These are phyloP conservation scores for Phytophthora colocasiae DNA, from an alignment of 352 stramenopile species.

Conservation along the genomic window DNA sequence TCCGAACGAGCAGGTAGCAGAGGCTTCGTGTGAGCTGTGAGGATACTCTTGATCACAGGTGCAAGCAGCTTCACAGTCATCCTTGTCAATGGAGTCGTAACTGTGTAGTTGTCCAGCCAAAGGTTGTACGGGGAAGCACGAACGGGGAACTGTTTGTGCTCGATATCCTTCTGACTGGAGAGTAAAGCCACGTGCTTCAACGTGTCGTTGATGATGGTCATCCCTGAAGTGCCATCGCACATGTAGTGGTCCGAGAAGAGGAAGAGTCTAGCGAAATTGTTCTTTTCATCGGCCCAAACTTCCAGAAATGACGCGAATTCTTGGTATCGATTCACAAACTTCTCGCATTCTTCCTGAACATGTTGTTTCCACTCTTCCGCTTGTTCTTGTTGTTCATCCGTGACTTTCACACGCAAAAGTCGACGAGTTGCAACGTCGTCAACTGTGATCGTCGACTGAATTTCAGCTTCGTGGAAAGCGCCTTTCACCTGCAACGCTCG, in stretches of 20 bases:
- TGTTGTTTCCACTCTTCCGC: constrained; percentile 25
- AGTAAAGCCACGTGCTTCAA: constrained; percentile 18
- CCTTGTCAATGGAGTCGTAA: constrained; percentile 21
- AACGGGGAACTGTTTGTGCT: constrained; percentile 26
- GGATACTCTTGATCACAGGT: constrained; percentile 23
- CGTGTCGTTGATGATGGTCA: constrained; percentile 48
- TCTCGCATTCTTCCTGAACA: constrained; percentile 29
- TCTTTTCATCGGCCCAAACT: constrained; percentile 23
- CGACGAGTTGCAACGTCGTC: constrained; percentile 27
- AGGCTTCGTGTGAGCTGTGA: constrained; percentile 28
- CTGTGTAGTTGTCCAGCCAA: constrained; percentile 26
- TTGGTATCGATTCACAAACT: constrained; percentile 30
- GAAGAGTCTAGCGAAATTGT: constrained; percentile 32
- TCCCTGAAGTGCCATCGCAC: constrained; percentile 46
- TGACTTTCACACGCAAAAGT: constrained; percentile 27
- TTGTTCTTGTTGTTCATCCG: constrained; percentile 18
- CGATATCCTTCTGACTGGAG: constrained; percentile 9
- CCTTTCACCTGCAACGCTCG: constrained; percentile 29
- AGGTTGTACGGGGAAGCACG: constrained; percentile 38
- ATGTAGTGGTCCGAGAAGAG: constrained; percentile 59
- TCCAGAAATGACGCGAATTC: constrained; percentile 37
- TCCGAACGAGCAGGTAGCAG: constrained; percentile 32
- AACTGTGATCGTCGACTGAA: constrained; percentile 34
- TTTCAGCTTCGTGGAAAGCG: constrained; percentile 37
- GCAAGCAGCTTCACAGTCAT: constrained; percentile 27